phyloP scores from a whole-genome alignment of 805 yeast species.

The Starmerella roubikii region DNA sequence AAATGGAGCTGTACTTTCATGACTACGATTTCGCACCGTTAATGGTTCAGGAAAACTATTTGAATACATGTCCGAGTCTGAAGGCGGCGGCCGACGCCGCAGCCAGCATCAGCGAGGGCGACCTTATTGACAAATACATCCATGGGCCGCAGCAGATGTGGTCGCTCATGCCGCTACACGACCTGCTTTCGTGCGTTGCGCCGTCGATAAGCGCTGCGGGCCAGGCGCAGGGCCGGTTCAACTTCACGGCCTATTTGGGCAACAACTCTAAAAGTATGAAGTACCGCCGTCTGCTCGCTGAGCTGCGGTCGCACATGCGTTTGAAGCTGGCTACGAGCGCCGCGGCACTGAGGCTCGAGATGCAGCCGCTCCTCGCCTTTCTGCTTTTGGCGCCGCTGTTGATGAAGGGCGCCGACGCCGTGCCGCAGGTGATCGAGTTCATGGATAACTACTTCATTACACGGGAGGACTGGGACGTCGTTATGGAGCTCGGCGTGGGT shows the following conservation, averaged over 20 bases:
- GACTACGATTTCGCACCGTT: constrained; percentile 90
- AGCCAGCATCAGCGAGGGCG: constrained; percentile 73
- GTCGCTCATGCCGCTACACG: constrained; percentile 87
- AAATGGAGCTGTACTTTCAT: constrained; percentile 78
- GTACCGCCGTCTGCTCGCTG: constrained; percentile 66
- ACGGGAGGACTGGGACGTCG: constrained; percentile 81
- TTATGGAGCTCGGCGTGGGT: constrained; percentile 76
- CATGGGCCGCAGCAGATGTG: constrained; percentile 89
- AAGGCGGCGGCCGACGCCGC: constrained; percentile 65
- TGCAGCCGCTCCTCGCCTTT: constrained; percentile 50
- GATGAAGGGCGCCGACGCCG: constrained; percentile 44
- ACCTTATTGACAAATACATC: constrained; percentile 64
- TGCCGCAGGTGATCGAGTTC: constrained; percentile 47
- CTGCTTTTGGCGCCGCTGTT: constrained; percentile 48
- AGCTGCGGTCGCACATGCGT: constrained; percentile 75
- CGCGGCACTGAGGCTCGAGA: constrained; percentile 58
- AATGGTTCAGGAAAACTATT: constrained; percentile 91
- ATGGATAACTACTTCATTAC: constrained; percentile 81
- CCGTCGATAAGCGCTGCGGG: constrained; percentile 68
- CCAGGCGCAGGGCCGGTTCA: constrained; percentile 48
- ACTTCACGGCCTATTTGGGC: constrained; percentile 79
- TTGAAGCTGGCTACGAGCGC: constrained; percentile 66
- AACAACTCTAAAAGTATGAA: constrained; percentile 77
- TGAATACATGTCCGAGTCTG: constrained; percentile 45
- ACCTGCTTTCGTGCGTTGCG: constrained; percentile 65